Evolutionary conservation across 768 basidiomycete genomes (phyloP), one percentile per base, ranked within the genome.

Genomic region (Panaeolus papilionaceus): DNA sequence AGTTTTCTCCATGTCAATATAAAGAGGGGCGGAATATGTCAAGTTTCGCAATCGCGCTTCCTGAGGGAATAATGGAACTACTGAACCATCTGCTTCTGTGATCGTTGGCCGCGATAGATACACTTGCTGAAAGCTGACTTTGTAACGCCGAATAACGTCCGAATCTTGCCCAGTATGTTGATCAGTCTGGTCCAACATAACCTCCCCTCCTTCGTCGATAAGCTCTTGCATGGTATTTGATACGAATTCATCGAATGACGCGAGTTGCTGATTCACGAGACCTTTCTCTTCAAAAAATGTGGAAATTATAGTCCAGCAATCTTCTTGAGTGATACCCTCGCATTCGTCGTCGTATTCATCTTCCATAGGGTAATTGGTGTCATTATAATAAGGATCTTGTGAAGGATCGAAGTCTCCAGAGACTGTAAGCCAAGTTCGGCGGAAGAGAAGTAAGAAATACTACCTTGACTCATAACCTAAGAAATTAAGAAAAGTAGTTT

Each of bases 201-300:
- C 88, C 73, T 95, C 94, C n/a, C 91, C 82, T 71, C 94, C 94
- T 81, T 99, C 98, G 77, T 98, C 98, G 23, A 99, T 96, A 28
- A 99, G 86, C 77, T 99, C 98, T 80, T 99, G 97, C 96, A 99
- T 98, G 14, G 96, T 98, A 73, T 98, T 98, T 76, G 98, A 95
- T 39, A 99, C 94, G 75, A 99, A 99, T 81, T 99, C 97, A 77
- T 99, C 96, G 79, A 97, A 99, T 11, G 94, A 96, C 81, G 97
- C 96, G 64, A 99, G 89, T 77, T 99, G 98, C 77, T 99, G 98
- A 61, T 95, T 89, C 64, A 99, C 98, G 68, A 99, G 91, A 80
- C 97, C 97, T 79, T 97, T 98, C 78, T 95, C 93, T 70, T 95
- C 92, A 78, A 99, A 99, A 83, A 97, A 99, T 74, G 94, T 91